Evolutionary conservation across 139 green algal genomes (phyloP).

Genomic region (Auxenochlorella protothecoides): DNA sequence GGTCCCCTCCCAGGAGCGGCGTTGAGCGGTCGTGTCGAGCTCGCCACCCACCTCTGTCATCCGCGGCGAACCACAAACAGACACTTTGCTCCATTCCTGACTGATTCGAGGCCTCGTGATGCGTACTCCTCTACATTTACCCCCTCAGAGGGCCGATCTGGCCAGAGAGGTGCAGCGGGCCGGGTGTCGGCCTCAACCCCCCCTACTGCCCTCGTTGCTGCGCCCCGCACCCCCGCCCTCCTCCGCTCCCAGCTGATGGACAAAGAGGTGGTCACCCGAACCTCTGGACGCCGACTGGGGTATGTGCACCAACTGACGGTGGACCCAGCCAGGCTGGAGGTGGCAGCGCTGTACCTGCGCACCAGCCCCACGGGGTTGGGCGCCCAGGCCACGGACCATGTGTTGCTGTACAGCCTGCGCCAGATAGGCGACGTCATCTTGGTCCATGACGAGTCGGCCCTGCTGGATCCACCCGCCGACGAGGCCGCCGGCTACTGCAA

Average conservation of each 20-base stretch:
- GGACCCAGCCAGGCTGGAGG: constrained; percentile 31
- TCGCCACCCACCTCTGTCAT: too few species aligned
- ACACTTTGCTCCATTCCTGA: too few species aligned
- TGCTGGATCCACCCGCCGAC: constrained; percentile 37
- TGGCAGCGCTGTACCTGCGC: constrained; percentile 56
- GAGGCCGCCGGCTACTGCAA: constrained; percentile 33
- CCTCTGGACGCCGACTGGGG: constrained; percentile 43
- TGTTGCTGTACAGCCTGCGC: constrained; percentile 41
- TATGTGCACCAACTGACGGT: constrained; percentile 51
- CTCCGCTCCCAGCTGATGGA: constrained; percentile 15
- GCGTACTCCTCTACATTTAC: too few species aligned
- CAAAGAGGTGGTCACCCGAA: constrained; percentile 34
- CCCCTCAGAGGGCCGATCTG: too few species aligned
- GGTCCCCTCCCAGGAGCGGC: too few species aligned
- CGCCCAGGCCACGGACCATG: constrained; percentile 14
- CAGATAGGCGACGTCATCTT: constrained; percentile 73
- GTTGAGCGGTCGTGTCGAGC: too few species aligned
- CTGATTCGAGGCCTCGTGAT: too few species aligned
- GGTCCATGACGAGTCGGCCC: constrained; percentile 52
- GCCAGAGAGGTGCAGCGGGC: too few species aligned
- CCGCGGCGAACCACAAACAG: too few species aligned
- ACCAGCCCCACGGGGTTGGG: constrained; percentile 20
- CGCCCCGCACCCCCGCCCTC: background rate
- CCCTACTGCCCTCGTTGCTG: too few species aligned
- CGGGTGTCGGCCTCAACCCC: too few species aligned